Evolutionary conservation across 495 filamentous ascomycete species (phyloP).

Genomic region (Penicillium paxilli): DNA sequence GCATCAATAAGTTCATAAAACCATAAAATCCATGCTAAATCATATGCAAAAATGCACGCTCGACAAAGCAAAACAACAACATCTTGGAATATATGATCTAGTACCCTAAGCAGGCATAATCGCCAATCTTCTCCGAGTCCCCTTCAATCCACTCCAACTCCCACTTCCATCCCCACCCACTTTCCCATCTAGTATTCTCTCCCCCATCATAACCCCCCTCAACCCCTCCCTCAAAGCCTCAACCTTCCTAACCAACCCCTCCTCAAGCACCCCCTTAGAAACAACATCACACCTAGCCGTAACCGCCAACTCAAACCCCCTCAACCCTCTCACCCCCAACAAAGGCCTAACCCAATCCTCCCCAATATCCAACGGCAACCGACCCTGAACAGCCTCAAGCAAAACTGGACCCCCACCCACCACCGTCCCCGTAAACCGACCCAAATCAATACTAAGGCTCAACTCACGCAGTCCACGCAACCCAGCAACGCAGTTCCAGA

Average conservation of each 20-base stretch:
- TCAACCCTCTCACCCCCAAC: slow-evolving; percentile 32
- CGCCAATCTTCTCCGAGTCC: too few relatives aligned
- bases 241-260: slow-evolving; percentile 28
- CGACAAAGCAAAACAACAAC: too few relatives aligned
- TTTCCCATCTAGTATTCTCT: background rate
- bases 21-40: too few relatives aligned
- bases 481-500: slow-evolving; percentile 31
- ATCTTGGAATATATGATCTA: too few relatives aligned
- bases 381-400: slow-evolving; percentile 6
- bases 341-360: slow-evolving; percentile 38
- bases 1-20: too few relatives aligned
- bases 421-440: slow-evolving; percentile 26
- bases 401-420: slow-evolving; percentile 14
- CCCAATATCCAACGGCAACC: slow-evolving; percentile 24
- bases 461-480: slow-evolving; percentile 24
- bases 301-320: slow-evolving; percentile 38
- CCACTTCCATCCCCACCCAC: background rate
- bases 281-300: slow-evolving; percentile 37
- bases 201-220: slow-evolving; percentile 17
- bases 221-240: slow-evolving; percentile 31
- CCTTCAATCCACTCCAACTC: background rate
- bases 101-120: too few relatives aligned
- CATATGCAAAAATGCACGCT: too few relatives aligned
- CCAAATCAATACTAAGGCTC: slow-evolving; percentile 35
- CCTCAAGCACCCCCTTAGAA: slow-evolving; percentile 31